Conservation (phyloP, 148 eudicot genomes). For the Selenicereus undatus region DNA sequence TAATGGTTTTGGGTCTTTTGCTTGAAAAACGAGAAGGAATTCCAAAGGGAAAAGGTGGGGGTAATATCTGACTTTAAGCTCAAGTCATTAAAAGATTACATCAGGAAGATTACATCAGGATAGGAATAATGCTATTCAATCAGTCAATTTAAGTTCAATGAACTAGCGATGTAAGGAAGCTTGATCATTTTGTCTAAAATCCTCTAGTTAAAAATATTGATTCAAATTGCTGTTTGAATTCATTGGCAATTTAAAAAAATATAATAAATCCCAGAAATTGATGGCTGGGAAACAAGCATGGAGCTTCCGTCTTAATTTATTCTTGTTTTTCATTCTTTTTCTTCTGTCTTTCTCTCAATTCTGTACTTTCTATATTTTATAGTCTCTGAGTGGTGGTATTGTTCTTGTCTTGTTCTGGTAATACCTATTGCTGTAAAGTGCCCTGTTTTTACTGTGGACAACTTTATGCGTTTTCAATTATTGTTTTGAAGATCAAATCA, state of each 20-base stretch:
- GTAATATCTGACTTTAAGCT: too few species aligned
- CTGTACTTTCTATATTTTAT: too few species aligned
- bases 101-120: too few species aligned
- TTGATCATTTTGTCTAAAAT: background rate
- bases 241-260: too few species aligned
- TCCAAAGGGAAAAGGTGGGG: too few species aligned
- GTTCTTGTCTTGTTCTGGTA: slow-evolving; percentile 33
- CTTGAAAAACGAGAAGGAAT: too few species aligned
- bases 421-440: slow-evolving; percentile 38
- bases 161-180: too few species aligned
- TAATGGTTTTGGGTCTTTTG: too few species aligned
- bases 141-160: too few species aligned
- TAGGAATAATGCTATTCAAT: too few species aligned
- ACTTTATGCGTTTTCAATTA: slow-evolving; percentile 24
- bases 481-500: slow-evolving; percentile 28
- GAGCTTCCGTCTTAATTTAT: background rate
- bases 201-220: background rate
- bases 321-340: slow-evolving; percentile 5
- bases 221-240: background rate
- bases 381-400: slow-evolving; percentile 2
- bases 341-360: too few species aligned
- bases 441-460: slow-evolving; percentile 17
- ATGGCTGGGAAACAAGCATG: background rate
- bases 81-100: too few species aligned
- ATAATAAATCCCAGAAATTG: background rate